phyloP scores from a whole-genome alignment of 1,284 basidiomycete species.

The Phellopilus nigrolimitatus region DNA sequence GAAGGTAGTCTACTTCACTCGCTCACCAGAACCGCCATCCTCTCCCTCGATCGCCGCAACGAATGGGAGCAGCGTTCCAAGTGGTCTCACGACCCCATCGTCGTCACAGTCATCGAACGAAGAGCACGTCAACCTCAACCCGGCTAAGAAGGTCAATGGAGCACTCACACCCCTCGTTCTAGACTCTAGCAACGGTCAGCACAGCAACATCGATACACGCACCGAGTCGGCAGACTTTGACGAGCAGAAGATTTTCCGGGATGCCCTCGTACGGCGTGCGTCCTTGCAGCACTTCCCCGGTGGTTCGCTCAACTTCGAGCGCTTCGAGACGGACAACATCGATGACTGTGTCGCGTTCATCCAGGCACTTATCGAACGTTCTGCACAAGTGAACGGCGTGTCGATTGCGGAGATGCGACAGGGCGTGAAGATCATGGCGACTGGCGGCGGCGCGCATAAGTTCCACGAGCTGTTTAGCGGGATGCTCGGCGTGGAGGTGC shows the following conservation, averaged over 20 bases:
- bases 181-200: constrained; percentile 38
- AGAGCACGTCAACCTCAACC: constrained; percentile 31
- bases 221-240: constrained; percentile 3
- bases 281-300: constrained; percentile 86
- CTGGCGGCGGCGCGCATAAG: constrained; percentile 94
- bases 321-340: constrained; percentile 93
- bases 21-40: constrained; percentile 74
- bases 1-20: constrained; percentile 98
- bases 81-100: constrained; percentile 47
- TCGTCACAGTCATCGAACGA: constrained; percentile 39
- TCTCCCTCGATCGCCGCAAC: constrained; percentile 63
- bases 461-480: constrained; percentile 83
- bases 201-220: constrained; percentile 6
- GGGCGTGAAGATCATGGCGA: constrained; percentile 96
- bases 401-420: constrained; percentile 87
- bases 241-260: constrained; percentile 39
- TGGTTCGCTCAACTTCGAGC: constrained; percentile 95
- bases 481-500: constrained; percentile 81
- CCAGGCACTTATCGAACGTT: constrained; percentile 80
- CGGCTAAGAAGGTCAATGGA: constrained; percentile 44
- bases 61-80: constrained; percentile 44
- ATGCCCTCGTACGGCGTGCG: constrained; percentile 62
- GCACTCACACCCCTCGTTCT: constrained; percentile 80
- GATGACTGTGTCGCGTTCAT: constrained; percentile 86
- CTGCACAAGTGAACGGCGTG: constrained; percentile 86